Evolutionary conservation across 2,329 filamentous ascomycete species (phyloP), one percentile per base, ranked within the genome.

Genomic region (Fusarium subglutinans): DNA sequence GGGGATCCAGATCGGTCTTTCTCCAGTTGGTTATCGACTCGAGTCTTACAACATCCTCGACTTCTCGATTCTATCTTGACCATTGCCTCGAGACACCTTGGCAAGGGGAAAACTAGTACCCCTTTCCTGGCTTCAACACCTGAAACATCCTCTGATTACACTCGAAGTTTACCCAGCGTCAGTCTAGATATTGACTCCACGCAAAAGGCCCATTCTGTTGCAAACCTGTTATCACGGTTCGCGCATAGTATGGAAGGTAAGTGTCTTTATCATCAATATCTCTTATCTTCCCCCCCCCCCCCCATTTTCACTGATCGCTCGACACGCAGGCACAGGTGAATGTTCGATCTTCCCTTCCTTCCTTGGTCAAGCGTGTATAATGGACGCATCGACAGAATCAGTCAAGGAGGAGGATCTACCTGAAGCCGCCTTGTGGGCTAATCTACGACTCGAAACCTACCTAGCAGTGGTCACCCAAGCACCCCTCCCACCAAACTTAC

Each of bases 371-470:
- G 22, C 8, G 14, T 24, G 3, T 3, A 8, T 13, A 1, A 35
- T n/a, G 17, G 15, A 13, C 4, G 48, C 20, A 8, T 17, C 30
- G 12, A 5, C 10, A 18, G 28, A 37, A 6, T 35, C 33, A 15
- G 33, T 35, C 6, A 35, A 26, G 7, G n/a, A 2, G 10, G 50
- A 18, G 8, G 12, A 9, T 8, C 15, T 26, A 3, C 50, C 30
- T 4, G 50, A 53, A 26, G 33, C 50, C 12, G 33, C 33, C 11
- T 37, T 11, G 33, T 74, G 73, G 73, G 65, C 60, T 24, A 55
- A 48, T 40, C 47, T 79, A 3, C 61, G 77, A 35, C 72, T 77
- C 15, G 74, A 76, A 40, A 40, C 78, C 17, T 78, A 76, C 69
- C 24, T 72, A 11, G 63, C 72, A 12, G 63, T 76, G n/a, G 63